These are phyloP conservation scores for Brassica rapa DNA, from an alignment of 345 rosid genomes.

Conservation along the genomic window DNA sequence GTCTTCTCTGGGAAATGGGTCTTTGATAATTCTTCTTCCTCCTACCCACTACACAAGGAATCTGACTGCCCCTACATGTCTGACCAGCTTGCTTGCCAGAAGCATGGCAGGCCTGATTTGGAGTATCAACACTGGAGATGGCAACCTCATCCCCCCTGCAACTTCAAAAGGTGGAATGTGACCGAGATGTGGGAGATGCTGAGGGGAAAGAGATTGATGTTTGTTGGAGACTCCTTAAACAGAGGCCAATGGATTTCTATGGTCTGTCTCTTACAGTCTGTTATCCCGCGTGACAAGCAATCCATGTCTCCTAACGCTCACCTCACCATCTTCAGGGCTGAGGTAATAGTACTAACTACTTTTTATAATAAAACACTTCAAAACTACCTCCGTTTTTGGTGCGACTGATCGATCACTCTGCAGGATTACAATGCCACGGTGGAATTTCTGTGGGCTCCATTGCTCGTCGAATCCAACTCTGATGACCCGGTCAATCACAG, in stretches of 20 bases:
- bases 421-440: constrained; percentile 93
- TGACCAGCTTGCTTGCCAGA: constrained; percentile 93
- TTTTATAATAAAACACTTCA: constrained; percentile 20
- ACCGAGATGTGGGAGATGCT: constrained; percentile 93
- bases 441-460: constrained; percentile 96
- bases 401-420: background rate
- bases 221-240: constrained; percentile 92
- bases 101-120: constrained; percentile 90
- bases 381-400: background rate
- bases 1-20: constrained; percentile 91
- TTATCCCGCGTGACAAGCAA: constrained; percentile 65
- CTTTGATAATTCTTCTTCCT: constrained; percentile 57
- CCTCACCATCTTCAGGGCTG: constrained; percentile 88
- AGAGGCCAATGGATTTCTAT: constrained; percentile 99
- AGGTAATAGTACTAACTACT: constrained; percentile 35
- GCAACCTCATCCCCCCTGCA: constrained; percentile 85
- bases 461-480: constrained; percentile 92
- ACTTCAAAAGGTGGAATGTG: constrained; percentile 89
- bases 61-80: constrained; percentile 95
- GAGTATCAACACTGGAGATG: constrained; percentile 87
- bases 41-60: constrained; percentile 80
- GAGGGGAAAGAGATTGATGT: constrained; percentile 93
- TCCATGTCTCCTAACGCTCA: constrained; percentile 88
- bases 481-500: constrained; percentile 98
- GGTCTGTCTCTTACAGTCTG: constrained; percentile 89